Base-by-base conservation (phyloP, 495 filamentous ascomycete genomes). In the Darksidea phi region DNA sequence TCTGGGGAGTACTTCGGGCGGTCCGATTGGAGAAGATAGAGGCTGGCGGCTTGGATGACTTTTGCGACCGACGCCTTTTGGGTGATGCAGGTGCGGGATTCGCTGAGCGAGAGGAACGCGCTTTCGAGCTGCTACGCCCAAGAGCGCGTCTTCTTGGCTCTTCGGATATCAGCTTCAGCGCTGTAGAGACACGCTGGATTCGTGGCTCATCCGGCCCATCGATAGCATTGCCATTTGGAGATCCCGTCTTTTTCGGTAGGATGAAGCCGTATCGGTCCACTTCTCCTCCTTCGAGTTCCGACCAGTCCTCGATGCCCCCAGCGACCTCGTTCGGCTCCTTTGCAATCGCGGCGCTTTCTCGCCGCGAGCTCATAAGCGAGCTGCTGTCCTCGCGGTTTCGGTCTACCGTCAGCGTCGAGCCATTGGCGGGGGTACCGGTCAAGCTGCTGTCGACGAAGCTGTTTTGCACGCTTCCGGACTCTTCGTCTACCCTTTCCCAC, bases 211-310 rank as follows among this genome's bases (percentile, higher is more conserved):
- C 74, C 15, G 24, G 59, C 18, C 20, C 54, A 28, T 57, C 57
- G 2, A 54, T 20, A 32, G 25, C 61, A 42, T 41, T 43, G 43
- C 32, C 57, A 38, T 23, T 60, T 61, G 54, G 59, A 7, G 55
- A 67, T 4, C 26, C 42, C 1, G 59, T 68, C 57, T 75, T 70
- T 71, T 75, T 59, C 72, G 73, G 56, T 71, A 78, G 80, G 72
- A 99, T 97, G 76, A 99, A 99, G 17, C 94, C 94, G 72, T 97
- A 99, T 61, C 87, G 77, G 74, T 99, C 94, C 42, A 97, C 88
- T 71, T 95, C 89, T 38, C 78, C 81, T n/a, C 82, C 88, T n/a
- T 86, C 79, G 11, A 99, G 76, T 72, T 96, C 87, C 67, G 93
- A 87, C 95, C 94, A 99, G 68, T 96, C 92, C 69, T 99, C 94